Evolutionary conservation across 768 basidiomycete species (phyloP), one percentile per base, ranked within the genome.

Genomic region (Suillus variegatus): DNA sequence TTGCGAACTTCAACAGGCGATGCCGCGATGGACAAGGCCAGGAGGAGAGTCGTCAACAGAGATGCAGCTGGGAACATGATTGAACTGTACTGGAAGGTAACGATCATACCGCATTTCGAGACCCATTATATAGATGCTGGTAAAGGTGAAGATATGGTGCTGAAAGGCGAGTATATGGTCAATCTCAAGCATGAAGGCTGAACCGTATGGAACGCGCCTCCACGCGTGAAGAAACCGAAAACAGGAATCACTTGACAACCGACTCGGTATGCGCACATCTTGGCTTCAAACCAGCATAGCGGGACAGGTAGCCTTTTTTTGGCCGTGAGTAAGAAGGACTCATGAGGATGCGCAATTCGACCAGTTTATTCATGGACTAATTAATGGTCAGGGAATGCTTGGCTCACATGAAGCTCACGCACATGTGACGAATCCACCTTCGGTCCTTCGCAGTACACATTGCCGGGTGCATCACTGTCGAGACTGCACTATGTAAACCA

Each of bases 1-100:
- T 77, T 72, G 64, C 78, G 75, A 41, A 85, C 72, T 61, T 74
- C 67, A 54, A 83, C 73, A 0, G 83, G 82, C 49, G 79, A 81
- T 56, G 82, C 82, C 61, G 75, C 79, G 51, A 82, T 81, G 40
- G 80, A 76, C 51, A 85, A 69, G 56, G 82, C 82, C 55, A 86
- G 78, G 52, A 85, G 72, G 43, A 85, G 70, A 54, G 80, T 76
- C 43, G 80, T 79, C 64, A 86, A 75, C 60, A 87, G 68, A 61
- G 79, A 78, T 44, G 74, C 70, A 62, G 76, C 64, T 41, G 66
- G 70, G 69, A 81, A 79, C 81, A 82, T 82, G 65, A 61, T 72
- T 35, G 0, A 38, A 38, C 36, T 38, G 36, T 32, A 35, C 60
- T 61, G 69, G 73, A 6, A 22, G 6, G 12, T 14, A 25, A 38